Evolutionary conservation across 371 early-diverging fungal species (phyloP).

Genomic region (Mortierella sp.): DNA sequence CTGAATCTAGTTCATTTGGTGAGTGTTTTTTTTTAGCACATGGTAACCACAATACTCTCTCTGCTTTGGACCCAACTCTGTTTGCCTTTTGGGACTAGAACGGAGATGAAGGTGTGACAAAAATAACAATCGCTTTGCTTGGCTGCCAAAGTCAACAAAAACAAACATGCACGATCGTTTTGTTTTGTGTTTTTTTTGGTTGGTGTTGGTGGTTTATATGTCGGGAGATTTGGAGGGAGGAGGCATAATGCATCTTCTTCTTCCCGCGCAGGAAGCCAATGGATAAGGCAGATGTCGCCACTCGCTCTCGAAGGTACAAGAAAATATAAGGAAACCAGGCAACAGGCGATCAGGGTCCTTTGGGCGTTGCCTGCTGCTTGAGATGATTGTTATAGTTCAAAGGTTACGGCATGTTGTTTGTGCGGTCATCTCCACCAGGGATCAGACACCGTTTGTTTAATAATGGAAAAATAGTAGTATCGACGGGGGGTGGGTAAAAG

Average conservation of each 20-base stretch:
- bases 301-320: background rate
- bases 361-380: background rate
- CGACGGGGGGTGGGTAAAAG: background rate
- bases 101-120: constrained; percentile 4
- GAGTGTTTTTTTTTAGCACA: background rate
- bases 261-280: constrained; percentile 1
- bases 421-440: constrained; percentile 10
- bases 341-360: background rate
- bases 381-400: too few species aligned
- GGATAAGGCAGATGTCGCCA: background rate
- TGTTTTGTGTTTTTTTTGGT: background rate
- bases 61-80: background rate
- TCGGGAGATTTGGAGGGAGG: background rate
- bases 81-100: background rate
- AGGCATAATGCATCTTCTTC: background rate
- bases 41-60: background rate
- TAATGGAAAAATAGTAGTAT: background rate
- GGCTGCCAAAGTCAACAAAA: background rate
- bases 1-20: background rate
- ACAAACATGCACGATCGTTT: constrained; percentile 2
- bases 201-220: background rate
- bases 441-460: constrained; percentile 2
- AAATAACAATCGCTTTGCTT: background rate
- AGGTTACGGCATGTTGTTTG: background rate
- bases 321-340: background rate